Percentiles rank a stretch among this genome's conserved stretches.
phyloP scores from a whole-genome alignment of 2,329 filamentous ascomycete genomes.

The Phialophora verrucosa region DNA sequence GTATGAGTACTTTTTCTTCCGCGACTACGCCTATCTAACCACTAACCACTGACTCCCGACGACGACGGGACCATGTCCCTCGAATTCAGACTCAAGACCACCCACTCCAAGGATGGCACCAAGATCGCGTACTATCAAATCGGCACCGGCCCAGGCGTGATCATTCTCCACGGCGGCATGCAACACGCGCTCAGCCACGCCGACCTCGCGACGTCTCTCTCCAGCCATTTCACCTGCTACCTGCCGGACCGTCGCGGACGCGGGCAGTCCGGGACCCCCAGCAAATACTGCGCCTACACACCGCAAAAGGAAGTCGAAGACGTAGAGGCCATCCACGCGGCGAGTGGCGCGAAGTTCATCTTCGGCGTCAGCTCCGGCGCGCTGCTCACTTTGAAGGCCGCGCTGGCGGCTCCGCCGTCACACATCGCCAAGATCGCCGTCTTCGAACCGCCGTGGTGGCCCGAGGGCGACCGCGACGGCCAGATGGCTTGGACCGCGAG shows the following conservation, averaged over 20 bases:
- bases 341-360: slow-evolving; percentile 22
- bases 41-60: not conserved
- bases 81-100: slow-evolving; percentile 11
- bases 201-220: slow-evolving; percentile 21
- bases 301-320: slow-evolving; percentile 24
- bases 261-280: slow-evolving; percentile 19
- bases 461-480: slow-evolving; percentile 18
- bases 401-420: slow-evolving; percentile 17
- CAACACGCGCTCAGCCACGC: slow-evolving; percentile 27
- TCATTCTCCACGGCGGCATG: slow-evolving; percentile 27
- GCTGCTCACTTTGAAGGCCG: slow-evolving; percentile 24
- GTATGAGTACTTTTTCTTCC: not conserved
- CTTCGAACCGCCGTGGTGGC: slow-evolving; percentile 30
- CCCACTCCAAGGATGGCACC: slow-evolving; percentile 25
- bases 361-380: slow-evolving; percentile 31
- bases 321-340: slow-evolving; percentile 23
- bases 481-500: slow-evolving; percentile 18
- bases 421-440: slow-evolving; percentile 23
- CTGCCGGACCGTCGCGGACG: slow-evolving; percentile 28
- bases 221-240: slow-evolving; percentile 25
- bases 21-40: not conserved
- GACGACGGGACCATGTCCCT: not conserved
- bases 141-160: slow-evolving; percentile 19
- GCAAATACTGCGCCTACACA: slow-evolving; percentile 10
- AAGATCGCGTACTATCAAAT: slow-evolving; percentile 28